Evolutionary conservation across 2,329 filamentous ascomycete species (phyloP), one percentile per base, ranked within the genome.

Genomic region (Pyricularia pennisetigena): DNA sequence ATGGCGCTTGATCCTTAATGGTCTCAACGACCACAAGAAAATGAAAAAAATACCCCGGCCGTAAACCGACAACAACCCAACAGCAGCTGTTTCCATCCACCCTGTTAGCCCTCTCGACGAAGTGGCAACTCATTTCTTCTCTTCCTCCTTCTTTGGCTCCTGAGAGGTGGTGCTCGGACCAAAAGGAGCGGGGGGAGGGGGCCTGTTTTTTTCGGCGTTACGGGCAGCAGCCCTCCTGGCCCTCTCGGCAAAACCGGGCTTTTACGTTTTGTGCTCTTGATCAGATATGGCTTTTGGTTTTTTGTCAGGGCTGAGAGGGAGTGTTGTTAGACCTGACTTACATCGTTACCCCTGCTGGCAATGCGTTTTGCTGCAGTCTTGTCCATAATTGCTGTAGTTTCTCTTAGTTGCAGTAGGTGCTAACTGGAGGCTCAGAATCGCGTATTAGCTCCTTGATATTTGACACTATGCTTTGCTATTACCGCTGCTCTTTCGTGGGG

Each of bases 231-330:
- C 64, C 5, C 28, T 65, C 35, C 6, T 65, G 64, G 64, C 64
- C 2, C 64, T 49, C n/a, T 65, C 29, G 30, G 35, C 24, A 7
- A 24, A 65, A 1, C n/a, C 64, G 32, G 64, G 9, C 64, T 65
- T 65, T 29, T n/a, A 20, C 6, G 9, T n/a, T 5, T 32, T 24
- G n/a, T 57, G 54, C 32, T 35, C 32, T 35, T 35, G 12, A 12
- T 57, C 54, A 57, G 54, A 24, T 23, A 57, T 57, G 23, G 6
- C 12, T 57, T 57, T 57, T n/a, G 20, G 3, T 54, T 57, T 57
- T n/a, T 76, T 76, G 14, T 76, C 80, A 35, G 75, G 74, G 69
- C 82, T 82, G 67, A 80, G 76, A 65, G 77, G 77, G 2, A 9
- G 32, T n/a, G 10, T 12, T 14, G 77, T 80, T 5, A 78, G 77